phyloP scores from a whole-genome alignment of 768 basidiomycete species.

The Dentipellis sp. region DNA sequence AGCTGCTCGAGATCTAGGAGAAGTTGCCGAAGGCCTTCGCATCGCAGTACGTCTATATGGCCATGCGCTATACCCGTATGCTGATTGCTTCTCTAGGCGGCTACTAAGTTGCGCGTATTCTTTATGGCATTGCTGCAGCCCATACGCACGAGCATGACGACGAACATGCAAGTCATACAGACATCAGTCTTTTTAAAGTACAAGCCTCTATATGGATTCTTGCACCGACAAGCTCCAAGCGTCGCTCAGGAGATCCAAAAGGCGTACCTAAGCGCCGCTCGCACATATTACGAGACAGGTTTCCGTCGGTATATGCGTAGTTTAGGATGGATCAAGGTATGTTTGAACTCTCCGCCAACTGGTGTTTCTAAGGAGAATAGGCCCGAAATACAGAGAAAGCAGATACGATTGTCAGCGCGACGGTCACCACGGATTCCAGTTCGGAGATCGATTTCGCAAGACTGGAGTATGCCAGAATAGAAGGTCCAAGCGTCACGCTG shows the following conservation, averaged over 20 bases:
- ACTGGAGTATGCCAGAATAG: conserved; percentile 59
- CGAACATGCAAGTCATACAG: conserved; percentile 91
- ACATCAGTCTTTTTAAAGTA: conserved; percentile 82
- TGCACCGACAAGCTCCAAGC: conserved; percentile 71
- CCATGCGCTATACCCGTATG: background rate
- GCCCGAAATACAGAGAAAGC: conserved; percentile 60
- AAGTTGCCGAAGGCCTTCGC: conserved; percentile 79
- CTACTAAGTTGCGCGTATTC: conserved; percentile 81
- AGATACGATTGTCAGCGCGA: conserved; percentile 46
- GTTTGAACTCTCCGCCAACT: conserved; percentile 2
- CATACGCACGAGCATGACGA: conserved; percentile 73
- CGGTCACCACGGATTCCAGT: conserved; percentile 30
- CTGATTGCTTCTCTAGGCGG: conserved; percentile 43
- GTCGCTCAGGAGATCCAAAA: conserved; percentile 86
- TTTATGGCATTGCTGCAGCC: conserved; percentile 80
- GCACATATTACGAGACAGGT: conserved; percentile 92
- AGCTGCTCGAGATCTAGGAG: conserved; percentile 73
- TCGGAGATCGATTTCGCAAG: conserved; percentile 41
- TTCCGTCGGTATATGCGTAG: conserved; percentile 85
- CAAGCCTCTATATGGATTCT: conserved; percentile 70
- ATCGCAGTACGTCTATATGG: conserved; percentile 59
- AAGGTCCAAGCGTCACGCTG: conserved; percentile 72
- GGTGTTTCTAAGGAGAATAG: conserved; percentile 26
- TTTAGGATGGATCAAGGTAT: conserved; percentile 69
- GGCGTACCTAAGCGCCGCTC: conserved; percentile 73